Percentiles rank a stretch among this genome's conserved stretches.
phyloP scores from a whole-genome alignment of 352 stramenopile species.

The Phytophthora tubulina region DNA sequence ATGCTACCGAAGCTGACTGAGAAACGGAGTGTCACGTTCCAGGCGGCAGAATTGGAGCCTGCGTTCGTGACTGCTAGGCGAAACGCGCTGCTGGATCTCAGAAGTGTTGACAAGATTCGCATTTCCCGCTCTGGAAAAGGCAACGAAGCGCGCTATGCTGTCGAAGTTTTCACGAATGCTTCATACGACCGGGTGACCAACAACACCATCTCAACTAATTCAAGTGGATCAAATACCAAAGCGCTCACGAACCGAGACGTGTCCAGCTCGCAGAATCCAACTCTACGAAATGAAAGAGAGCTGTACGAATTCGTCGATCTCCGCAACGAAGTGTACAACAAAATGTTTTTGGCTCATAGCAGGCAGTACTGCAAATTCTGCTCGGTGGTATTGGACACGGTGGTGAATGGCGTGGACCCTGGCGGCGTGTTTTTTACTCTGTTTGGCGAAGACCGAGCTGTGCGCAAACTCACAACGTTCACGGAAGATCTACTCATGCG shows the following conservation, averaged over 20 bases:
- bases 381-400: background rate
- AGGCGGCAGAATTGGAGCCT: slow-evolving; percentile 2
- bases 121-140: slow-evolving; percentile 8
- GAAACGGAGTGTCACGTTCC: slow-evolving; percentile 23
- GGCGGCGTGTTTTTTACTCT: slow-evolving; percentile 9
- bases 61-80: slow-evolving; percentile 14
- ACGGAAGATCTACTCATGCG: slow-evolving; percentile 1
- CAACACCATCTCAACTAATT: slow-evolving; percentile 16
- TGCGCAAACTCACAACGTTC: slow-evolving; percentile 27
- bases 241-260: background rate
- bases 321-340: slow-evolving; percentile 29
- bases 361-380: slow-evolving; percentile 28
- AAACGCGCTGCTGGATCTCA: slow-evolving; percentile 18
- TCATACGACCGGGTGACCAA: slow-evolving; percentile 1
- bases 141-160: background rate
- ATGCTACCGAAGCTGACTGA: slow-evolving; percentile 24
- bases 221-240: slow-evolving; percentile 10
- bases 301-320: slow-evolving; percentile 27
- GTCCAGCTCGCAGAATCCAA: background rate
- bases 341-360: slow-evolving; percentile 19
- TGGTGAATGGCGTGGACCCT: slow-evolving; percentile 14
- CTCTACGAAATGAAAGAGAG: slow-evolving; percentile 4
- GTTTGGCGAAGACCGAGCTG: slow-evolving; percentile 1
- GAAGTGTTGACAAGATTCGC: slow-evolving; percentile 5
- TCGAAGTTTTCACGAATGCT: slow-evolving; percentile 19